These are phyloP conservation scores for Phytopythium kandeliae DNA, from an alignment of 352 stramenopile genomes.

Conservation along the genomic window DNA sequence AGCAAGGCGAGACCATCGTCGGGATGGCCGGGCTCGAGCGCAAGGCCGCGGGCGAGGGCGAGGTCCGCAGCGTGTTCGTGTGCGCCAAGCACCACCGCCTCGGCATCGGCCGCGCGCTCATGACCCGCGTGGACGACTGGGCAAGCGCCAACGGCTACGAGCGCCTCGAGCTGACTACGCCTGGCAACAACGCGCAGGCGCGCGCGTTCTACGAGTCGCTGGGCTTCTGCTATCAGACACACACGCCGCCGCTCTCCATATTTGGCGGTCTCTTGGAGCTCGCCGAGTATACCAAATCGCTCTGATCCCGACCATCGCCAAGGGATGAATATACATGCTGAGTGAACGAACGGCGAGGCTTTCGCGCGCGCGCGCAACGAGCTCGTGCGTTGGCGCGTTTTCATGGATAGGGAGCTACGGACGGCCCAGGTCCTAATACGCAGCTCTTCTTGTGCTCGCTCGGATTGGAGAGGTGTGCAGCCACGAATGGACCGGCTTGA, in stretches of 20 bases:
- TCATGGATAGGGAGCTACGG: too few species aligned
- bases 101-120: constrained; percentile 15
- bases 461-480: too few species aligned
- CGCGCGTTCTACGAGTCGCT: constrained; percentile 16
- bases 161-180: constrained; percentile 18
- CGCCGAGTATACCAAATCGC: constrained; percentile 14
- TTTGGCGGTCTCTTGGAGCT: constrained; percentile 12
- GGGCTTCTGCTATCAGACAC: constrained; percentile 12
- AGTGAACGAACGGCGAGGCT: too few species aligned
- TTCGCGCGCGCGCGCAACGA: too few species aligned
- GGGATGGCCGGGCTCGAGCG: constrained; percentile 20
- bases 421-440: too few species aligned
- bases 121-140: constrained; percentile 12
- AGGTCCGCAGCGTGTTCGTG: constrained; percentile 23
- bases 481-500: too few species aligned
- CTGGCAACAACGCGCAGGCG: constrained; percentile 6
- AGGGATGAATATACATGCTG: not conserved
- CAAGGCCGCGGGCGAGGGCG: constrained; percentile 7
- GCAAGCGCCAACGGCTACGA: constrained; percentile 9
- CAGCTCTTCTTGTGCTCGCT: too few species aligned
- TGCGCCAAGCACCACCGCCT: constrained; percentile 17
- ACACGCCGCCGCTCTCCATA: constrained; percentile 10
- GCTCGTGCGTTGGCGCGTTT: too few species aligned
- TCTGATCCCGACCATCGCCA: not conserved
- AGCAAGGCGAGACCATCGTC: constrained; percentile 5